Evolutionary conservation across 305 asterid species (phyloP), one percentile per base, ranked within the genome.

Genomic region (Fraxinus latifolia): DNA sequence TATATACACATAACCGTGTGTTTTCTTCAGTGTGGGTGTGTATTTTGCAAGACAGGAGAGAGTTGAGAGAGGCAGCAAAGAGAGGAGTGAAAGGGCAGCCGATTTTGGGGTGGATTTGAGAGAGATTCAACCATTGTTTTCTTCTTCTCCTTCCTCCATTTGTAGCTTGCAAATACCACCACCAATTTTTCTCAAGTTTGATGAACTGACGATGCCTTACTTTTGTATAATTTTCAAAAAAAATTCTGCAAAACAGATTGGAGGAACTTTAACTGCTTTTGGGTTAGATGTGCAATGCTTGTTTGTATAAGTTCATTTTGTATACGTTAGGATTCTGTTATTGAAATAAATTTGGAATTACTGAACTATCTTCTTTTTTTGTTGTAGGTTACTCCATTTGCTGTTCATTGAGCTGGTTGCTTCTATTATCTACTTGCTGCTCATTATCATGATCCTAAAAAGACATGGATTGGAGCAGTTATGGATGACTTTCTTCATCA

Each of bases 341-440:
- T 11, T 11, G 62, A 3, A 50, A n/a, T 19, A 33, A 67, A 37
- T 15, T 6, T 72, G 19, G 5, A 62, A 80, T 14, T 21, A 25
- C 31, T 80, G 67, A 78, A 27, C 29, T 27, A 27, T 0, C 31
- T 34, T 29, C 79, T 33, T 32, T 78, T 79, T 77, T 15, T 21
- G 77, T 42, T 78, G 50, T 58, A 94, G 97, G 98, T 95, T 73
- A 95, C 98, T 27, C 92, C 93, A 68, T 93, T 95, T 79, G 91
- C 97, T 0, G 97, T 95, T 84, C 98, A 93, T 77, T 92, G 91
- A 85, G 97, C 97, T 6, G 98, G 90, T 55, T 95, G 98, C 91
- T 91, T 92, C 89, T 55, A 89, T 82, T 95, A 90, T 88, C 83
- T 91, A 36, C 94, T 95, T 27, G 98, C 98, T 71, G 95, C 89